Percentiles rank a stretch among this genome's conserved stretches.
phyloP scores from a whole-genome alignment of 805 yeast genomes.

The Candida odintsovae region DNA sequence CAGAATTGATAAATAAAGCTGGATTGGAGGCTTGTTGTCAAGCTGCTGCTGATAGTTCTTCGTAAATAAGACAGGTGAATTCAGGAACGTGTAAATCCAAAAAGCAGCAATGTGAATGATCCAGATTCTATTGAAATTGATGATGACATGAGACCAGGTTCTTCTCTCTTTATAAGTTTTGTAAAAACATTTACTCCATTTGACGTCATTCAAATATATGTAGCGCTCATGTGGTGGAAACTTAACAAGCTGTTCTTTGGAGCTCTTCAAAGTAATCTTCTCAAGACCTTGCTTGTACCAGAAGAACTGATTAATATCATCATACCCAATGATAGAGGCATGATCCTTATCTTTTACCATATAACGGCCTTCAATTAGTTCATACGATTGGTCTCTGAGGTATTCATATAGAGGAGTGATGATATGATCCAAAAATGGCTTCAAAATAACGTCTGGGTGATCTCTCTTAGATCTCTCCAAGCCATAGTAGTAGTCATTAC shows the following conservation, averaged over 20 bases:
- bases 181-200: conserved; percentile 63
- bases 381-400: conserved; percentile 50
- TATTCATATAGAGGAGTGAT: conserved; percentile 71
- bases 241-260: conserved; percentile 25
- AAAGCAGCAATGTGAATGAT: conserved; percentile 66
- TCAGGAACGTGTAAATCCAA: conserved; percentile 71
- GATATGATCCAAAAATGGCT: conserved; percentile 54
- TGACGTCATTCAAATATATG: conserved; percentile 42
- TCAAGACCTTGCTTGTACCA: conserved; percentile 76
- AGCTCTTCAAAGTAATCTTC: conserved; percentile 41
- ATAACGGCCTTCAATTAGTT: conserved; percentile 36
- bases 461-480: conserved; percentile 31
- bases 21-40: conserved; percentile 57
- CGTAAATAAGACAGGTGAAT: conserved; percentile 65
- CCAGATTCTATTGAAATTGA: conserved; percentile 78
- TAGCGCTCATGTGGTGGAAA: conserved; percentile 53
- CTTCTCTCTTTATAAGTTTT: conserved; percentile 75
- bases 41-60: conserved; percentile 43
- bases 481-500: conserved; percentile 58
- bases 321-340: conserved; percentile 71
- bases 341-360: conserved; percentile 57
- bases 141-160: conserved; percentile 68
- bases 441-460: conserved; percentile 23
- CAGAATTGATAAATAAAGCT: conserved; percentile 49
- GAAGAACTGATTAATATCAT: conserved; percentile 82